Percentiles rank a stretch among this genome's conserved stretches.
Evolutionary conservation across 306 rosid species (phyloP).

Genomic region (Quercus agrifolia): DNA sequence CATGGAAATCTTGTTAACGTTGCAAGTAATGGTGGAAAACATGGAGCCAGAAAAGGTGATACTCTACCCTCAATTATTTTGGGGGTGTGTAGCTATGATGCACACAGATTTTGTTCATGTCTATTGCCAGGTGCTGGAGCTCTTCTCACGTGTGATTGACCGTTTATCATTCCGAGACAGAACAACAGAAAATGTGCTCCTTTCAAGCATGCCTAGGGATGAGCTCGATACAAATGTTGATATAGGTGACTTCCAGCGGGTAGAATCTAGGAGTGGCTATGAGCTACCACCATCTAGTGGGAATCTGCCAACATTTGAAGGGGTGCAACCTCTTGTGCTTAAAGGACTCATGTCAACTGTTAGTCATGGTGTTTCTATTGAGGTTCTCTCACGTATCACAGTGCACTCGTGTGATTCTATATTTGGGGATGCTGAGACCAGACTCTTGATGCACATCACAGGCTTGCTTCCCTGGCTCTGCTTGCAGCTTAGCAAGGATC

Average conservation of each 20-base stretch:
- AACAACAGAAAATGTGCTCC: slow-evolving; percentile 97
- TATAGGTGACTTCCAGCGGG: slow-evolving; percentile 72
- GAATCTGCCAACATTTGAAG: slow-evolving; percentile 86
- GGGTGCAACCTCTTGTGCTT: slow-evolving; percentile 97
- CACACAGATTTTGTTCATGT: slow-evolving; percentile 99
- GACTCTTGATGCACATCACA: slow-evolving; percentile 96
- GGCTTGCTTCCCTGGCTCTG: slow-evolving; percentile 99
- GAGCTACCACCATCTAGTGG: slow-evolving; percentile 71
- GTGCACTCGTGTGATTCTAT: slow-evolving; percentile 97
- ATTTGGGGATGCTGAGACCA: slow-evolving; percentile 88
- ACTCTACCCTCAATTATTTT: slow-evolving; percentile 96
- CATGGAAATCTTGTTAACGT: slow-evolving; percentile 90
- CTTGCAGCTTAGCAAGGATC: slow-evolving; percentile 86
- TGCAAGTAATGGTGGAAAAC: slow-evolving; percentile 99
- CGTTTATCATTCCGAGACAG: slow-evolving; percentile 87
- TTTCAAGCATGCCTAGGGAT: slow-evolving; percentile 98
- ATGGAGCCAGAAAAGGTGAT: slow-evolving; percentile 99
- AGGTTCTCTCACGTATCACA: slow-evolving; percentile 86
- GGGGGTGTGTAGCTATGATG: slow-evolving; percentile 99
- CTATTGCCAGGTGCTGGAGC: slow-evolving; percentile 97
- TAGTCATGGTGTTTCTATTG: slow-evolving; percentile 88
- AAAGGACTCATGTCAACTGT: slow-evolving; percentile 93
- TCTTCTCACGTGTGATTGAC: slow-evolving; percentile 92
- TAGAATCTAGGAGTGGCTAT: slow-evolving; percentile 75
- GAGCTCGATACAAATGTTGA: slow-evolving; percentile 58